Conservation (phyloP, 257 asterid genomes). For the Solanum lignicaule region DNA sequence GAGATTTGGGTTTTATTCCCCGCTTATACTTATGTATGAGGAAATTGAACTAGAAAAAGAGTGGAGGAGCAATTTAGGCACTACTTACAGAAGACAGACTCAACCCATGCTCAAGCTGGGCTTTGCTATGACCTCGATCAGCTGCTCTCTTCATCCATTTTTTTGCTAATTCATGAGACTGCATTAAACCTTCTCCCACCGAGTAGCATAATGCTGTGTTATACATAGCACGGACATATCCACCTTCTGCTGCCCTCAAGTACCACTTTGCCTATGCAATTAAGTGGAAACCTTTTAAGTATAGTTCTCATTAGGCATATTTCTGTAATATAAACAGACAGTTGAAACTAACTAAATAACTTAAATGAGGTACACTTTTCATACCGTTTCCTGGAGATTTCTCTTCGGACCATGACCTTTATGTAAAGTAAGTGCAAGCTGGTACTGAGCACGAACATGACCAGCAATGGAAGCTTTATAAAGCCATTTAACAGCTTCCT, state of each 20-base stretch:
- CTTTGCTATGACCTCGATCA: slow-evolving; percentile 85
- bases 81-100: slow-evolving; percentile 66
- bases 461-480: slow-evolving; percentile 60
- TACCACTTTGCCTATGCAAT: slow-evolving; percentile 71
- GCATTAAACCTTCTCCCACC: slow-evolving; percentile 62
- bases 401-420: slow-evolving; percentile 53
- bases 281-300: background rate
- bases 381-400: slow-evolving; percentile 69
- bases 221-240: slow-evolving; percentile 92
- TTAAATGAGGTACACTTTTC: background rate
- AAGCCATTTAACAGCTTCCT: slow-evolving; percentile 74
- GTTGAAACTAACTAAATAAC: background rate
- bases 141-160: slow-evolving; percentile 98
- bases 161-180: slow-evolving; percentile 52
- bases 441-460: slow-evolving; percentile 93
- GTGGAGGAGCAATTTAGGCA: background rate
- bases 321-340: background rate
- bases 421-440: slow-evolving; percentile 82
- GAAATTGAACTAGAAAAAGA: background rate
- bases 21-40: background rate
- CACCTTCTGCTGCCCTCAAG: slow-evolving; percentile 82
- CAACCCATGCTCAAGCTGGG: slow-evolving; percentile 79
- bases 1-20: background rate
- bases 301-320: background rate
- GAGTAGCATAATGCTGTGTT: slow-evolving; percentile 75